Evolutionary conservation across 495 filamentous ascomycete genomes (phyloP), one percentile per base, ranked within the genome.

Genomic region (Podospora bellae-mahoneyi): DNA sequence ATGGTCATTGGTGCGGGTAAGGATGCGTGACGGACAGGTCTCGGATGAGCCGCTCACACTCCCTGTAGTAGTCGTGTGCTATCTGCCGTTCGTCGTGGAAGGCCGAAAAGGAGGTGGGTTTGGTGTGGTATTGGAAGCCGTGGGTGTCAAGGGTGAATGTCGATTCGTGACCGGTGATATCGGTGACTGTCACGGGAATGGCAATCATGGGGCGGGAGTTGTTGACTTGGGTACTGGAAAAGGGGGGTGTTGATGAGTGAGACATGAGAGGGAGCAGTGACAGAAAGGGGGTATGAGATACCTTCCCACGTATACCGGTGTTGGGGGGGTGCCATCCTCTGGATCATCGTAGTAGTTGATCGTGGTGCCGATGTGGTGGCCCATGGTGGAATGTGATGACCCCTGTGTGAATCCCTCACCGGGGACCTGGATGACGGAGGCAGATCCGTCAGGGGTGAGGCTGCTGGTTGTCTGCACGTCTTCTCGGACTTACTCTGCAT

Each of bases 31-130:
- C 84, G 76, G 85, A 83, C 79, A 90, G 84, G 1, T 84, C 76
- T 23, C 86, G 79, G 23, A 92, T 70, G 6, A 91, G 73, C 60
- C 82, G 74, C 66, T 88, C 85, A 27, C 83, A 84, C 72, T 91
- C 89, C 0, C 86, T 80, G 66, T 89, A 91, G 73, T 91, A 91
- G 13, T 80, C 72, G 2, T 64, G 72, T 68, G 84, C 81, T 71
- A 92, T 87, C 63, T 86, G 66, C 1, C 65, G 65, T 18, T 66
- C 66, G 27, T 77, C 82, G 7, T 79, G 68, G n/a, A 73, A 73
- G n/a, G 15, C 53, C 2, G 44, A 57, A 10, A 44, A 61, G n/a
- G 19, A 3, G 60, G 63, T 73, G 0, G 34, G 26, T 56, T 77
- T 75, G 4, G 39, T 72, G 48, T 72, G 62, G 62, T 75, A 79